Conservation (phyloP, 768 basidiomycete species). For the Calocera viscosa region DNA sequence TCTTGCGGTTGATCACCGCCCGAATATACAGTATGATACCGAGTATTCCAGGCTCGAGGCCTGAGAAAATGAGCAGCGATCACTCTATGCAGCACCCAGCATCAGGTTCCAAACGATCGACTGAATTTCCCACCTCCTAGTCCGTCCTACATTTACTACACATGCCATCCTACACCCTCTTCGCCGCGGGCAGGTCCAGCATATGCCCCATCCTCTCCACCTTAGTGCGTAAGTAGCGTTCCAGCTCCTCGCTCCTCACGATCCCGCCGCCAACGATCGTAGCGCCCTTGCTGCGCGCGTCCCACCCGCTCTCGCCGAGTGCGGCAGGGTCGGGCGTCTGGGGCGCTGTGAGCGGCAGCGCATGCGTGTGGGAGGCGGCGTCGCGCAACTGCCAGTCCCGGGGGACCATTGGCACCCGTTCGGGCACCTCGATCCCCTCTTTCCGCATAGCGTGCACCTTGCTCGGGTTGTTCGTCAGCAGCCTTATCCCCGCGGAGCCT, state of each 20-base stretch:
- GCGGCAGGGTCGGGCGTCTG: neutral
- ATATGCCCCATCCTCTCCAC: constrained; percentile 96
- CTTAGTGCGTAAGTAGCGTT: constrained; percentile 92
- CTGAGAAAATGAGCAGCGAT: too few species aligned
- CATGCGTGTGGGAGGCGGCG: constrained; percentile 15
- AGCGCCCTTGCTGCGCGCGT: constrained; percentile 45
- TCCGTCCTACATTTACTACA: too few species aligned
- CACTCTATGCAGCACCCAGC: too few species aligned
- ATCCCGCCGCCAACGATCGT: constrained; percentile 70
- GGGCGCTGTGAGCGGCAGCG: constrained; percentile 9
- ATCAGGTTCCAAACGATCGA: too few species aligned
- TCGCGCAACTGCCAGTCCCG: constrained; percentile 59
- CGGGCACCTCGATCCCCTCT: constrained; percentile 68
- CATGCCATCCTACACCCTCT: too few species aligned
- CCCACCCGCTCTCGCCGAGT: constrained; percentile 7
- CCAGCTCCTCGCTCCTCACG: constrained; percentile 72
- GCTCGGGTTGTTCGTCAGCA: constrained; percentile 97
- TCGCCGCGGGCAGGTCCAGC: constrained; percentile 37
- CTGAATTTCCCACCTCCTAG: too few species aligned
- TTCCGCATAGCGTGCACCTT: constrained; percentile 78
- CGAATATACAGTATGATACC: too few species aligned
- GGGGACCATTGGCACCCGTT: constrained; percentile 91
- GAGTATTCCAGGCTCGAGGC: too few species aligned
- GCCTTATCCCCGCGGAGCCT: constrained; percentile 50
- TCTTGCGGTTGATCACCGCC: too few species aligned